Percentiles rank a stretch among this genome's conserved stretches.
phyloP scores from a whole-genome alignment of 352 stramenopile genomes.

The Phytopythium aichiense region DNA sequence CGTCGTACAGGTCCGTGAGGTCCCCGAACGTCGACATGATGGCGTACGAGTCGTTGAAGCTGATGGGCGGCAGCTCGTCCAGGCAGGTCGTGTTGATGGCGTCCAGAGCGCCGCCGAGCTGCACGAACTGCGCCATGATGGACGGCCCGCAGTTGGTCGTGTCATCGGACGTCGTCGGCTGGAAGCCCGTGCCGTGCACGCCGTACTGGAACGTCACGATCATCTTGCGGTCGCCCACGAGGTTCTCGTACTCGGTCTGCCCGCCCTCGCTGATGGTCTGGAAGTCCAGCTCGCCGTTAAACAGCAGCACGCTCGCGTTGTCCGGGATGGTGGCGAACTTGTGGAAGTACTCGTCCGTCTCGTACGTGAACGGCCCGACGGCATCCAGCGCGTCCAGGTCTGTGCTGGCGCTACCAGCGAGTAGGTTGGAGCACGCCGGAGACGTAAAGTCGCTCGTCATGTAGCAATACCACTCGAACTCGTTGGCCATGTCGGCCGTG shows the following conservation, averaged over 20 bases:
- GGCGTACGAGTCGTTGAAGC: conserved; percentile 15
- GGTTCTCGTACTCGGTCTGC: conserved; percentile 9
- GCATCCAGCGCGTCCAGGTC: conserved; percentile 2
- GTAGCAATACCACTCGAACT: conserved; percentile 14
- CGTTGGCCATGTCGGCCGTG: neutral
- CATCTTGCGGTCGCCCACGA: conserved; percentile 27
- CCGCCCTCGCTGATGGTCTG: conserved; percentile 20
- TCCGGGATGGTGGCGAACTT: conserved; percentile 15
- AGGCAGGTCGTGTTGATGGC: conserved; percentile 37
- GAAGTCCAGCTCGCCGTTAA: conserved; percentile 30
- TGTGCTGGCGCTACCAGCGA: neutral
- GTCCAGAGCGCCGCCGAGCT: conserved; percentile 15
- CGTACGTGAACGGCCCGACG: conserved; percentile 19
- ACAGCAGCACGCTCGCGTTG: conserved; percentile 22
- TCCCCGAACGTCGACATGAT: conserved; percentile 3
- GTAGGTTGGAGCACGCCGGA: conserved; percentile 6
- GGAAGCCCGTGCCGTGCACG: conserved; percentile 29
- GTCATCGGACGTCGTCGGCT: conserved; percentile 24
- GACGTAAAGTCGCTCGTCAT: conserved; percentile 12
- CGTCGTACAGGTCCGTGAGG: conserved; percentile 4
- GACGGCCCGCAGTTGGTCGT: conserved; percentile 21
- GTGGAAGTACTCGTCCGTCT: conserved; percentile 28
- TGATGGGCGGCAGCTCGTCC: conserved; percentile 17
- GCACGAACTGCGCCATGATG: conserved; percentile 36
- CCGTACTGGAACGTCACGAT: conserved; percentile 43